Evolutionary conservation across 2,329 filamentous ascomycete genomes (phyloP).

Genomic region (Ophiosphaerella herpotricha): DNA sequence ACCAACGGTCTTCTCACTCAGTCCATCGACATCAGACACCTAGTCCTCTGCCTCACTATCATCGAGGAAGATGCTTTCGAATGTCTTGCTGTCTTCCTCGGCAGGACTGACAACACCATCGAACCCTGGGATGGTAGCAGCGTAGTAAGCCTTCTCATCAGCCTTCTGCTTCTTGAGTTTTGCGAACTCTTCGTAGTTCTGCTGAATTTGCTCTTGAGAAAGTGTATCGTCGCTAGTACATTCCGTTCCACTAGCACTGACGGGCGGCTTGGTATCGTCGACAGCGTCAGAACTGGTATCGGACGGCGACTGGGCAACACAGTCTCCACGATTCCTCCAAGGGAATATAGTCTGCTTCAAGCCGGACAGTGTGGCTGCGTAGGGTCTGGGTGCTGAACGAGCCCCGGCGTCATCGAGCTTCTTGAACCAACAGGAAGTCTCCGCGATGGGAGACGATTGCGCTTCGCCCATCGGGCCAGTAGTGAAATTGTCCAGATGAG

Average conservation of each 20-base stretch:
- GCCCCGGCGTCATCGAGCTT: neutral
- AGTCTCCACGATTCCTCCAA: neutral
- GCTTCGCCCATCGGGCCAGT: constrained; percentile 4
- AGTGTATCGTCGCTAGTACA: neutral
- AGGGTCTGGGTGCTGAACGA: neutral
- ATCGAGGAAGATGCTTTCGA: constrained; percentile 25
- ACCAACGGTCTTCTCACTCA: constrained; percentile 7
- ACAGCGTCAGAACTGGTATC: neutral
- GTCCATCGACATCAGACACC: constrained; percentile 1
- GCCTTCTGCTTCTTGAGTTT: constrained; percentile 6
- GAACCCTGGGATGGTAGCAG: constrained; percentile 1
- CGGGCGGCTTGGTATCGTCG: constrained; percentile 1
- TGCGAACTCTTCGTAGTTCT: neutral
- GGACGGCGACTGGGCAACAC: neutral
- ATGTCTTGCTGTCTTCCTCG: constrained; percentile 16
- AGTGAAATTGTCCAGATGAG: neutral
- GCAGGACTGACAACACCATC: constrained; percentile 10
- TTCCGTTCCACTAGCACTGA: neutral
- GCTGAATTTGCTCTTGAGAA: constrained; percentile 10
- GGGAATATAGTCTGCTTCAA: neutral
- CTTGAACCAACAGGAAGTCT: neutral
- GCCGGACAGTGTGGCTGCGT: neutral
- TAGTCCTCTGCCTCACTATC: constrained; percentile 10
- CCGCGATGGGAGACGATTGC: neutral
- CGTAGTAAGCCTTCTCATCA: constrained; percentile 7